Evolutionary conservation across 2,329 filamentous ascomycete genomes (phyloP), one percentile per base, ranked within the genome.

Genomic region (Botryotinia convoluta): DNA sequence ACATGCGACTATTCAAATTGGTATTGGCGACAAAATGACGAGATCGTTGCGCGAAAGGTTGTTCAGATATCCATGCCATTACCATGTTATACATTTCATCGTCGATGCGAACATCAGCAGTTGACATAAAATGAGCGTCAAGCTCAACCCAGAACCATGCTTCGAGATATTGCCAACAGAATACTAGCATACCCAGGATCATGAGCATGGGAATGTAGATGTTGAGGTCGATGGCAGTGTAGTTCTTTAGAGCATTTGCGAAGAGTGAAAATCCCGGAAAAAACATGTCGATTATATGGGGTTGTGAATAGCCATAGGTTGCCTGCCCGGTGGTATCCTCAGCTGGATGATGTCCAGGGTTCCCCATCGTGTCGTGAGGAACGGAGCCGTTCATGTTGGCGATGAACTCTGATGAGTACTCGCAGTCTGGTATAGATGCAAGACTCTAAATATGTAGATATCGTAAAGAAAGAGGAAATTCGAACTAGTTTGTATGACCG

Each of bases 21-120:
- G 89, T 91, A 78, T 90, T 91, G 59, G 89, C 91, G 18, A 92
- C 85, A 76, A 92, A 91, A 62, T 86, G 86, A 22, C 89, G 88
- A 0, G 90, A 87, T 8, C 83, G 82, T 74, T 87, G 85, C 32
- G 89, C 85, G 76, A 92, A 92, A 5, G 83, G 81, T 80, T 93
- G 91, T 48, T 84, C 82, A 2, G 90, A 86, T 3, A 93, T 86
- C 91, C 91, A 93, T 39, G 85, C 85, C 89, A 93, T 92, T 59
- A 93, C 78, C 78, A 92, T 91, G 79, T 90, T 90, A 83, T 92
- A 93, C 73, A 92, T 88, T 79, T 93, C 91, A 77, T 93, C 91
- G 73, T 93, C 90, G 42, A 88, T 86, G 62, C 89, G 86, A 57
- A 93, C 87, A 77, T 91, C 88, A 29, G 91, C 90, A 1, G 87